A percentile compares a stretch with the other conserved stretches of the same genome.
Conservation (phyloP, 129 eudicot genomes). For the Tanacetum coccineum region DNA sequence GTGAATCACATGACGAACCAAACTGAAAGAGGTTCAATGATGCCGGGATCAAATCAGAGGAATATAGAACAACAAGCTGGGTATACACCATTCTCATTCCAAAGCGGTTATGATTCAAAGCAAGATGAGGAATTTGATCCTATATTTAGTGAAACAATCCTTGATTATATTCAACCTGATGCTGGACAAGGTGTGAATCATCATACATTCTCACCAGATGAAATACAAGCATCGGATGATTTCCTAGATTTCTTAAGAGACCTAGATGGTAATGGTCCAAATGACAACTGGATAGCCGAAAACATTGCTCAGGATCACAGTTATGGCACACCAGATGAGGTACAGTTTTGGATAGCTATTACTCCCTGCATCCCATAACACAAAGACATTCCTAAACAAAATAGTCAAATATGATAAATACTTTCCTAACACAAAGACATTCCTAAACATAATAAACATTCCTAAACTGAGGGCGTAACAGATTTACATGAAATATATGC, state of each 20-base stretch:
- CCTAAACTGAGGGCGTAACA: too few relatives aligned
- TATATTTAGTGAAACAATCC: too few relatives aligned
- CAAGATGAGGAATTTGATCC: not conserved
- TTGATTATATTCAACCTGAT: too few relatives aligned
- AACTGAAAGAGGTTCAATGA: not conserved
- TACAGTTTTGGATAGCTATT: not conserved
- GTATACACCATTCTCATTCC: slow-evolving; percentile 12
- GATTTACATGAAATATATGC: too few relatives aligned
- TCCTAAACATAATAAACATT: too few relatives aligned
- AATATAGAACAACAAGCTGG: slow-evolving; percentile 2
- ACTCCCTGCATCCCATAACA: not conserved
- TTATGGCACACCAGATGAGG: slow-evolving; percentile 14
- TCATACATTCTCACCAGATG: too few relatives aligned
- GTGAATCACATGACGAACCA: slow-evolving; percentile 19
- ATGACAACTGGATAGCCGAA: not conserved
- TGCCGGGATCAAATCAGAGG: not conserved
- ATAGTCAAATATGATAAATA: too few relatives aligned
- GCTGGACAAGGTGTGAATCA: too few relatives aligned
- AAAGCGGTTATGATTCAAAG: not conserved
- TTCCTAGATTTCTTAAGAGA: slow-evolving; percentile 23
- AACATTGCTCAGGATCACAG: not conserved
- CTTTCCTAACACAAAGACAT: too few relatives aligned
- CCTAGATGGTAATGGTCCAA: slow-evolving; percentile 22
- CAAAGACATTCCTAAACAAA: too few relatives aligned
- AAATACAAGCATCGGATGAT: not conserved